Base-by-base conservation (phyloP, 768 basidiomycete genomes). In the Suillus alpinus region DNA sequence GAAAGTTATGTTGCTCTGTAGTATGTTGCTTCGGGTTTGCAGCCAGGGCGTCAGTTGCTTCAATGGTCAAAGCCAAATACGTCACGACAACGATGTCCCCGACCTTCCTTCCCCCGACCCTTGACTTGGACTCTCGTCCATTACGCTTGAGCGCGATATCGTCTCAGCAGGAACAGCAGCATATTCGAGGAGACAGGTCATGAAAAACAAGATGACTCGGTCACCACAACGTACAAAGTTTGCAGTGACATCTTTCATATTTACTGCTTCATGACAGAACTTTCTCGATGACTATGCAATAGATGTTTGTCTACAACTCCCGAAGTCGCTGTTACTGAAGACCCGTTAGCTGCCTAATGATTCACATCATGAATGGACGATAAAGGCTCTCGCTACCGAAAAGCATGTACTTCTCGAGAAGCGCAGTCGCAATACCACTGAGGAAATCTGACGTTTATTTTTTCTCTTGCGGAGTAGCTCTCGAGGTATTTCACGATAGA, bases 341-440 rank as follows among this genome's bases (percentile, higher is more conserved):
- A 9, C 9, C 9, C 23, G 4, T 37, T 37, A 82, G 82, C 75
- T 86, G 9, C 86, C 86, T 0, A 86, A 85, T 58, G 80, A 77
- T 14, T 72, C 86, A 37, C 85, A 87, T 63, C 83, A 80, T 58
- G 85, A 88, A 67, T 88, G 85, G 85, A 84, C 85, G 0, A 83
- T 83, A 79, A 84, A 83, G 64, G 82, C 85, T 9, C 79, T 88
- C 10, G 68, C 70, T 10, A 81, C 81, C 2, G 85, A 87, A 4
- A 87, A 88, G 68, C 86, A 87, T 62, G 85, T 87, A 32, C 74
- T 87, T 10, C 73, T 86, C 23, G 86, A 88, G 63, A 87, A 87
- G 64, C 86, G 85, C 50, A 78, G 72, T 43, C 73, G 77, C 23
- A 66, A 80, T 57, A 81, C 79, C 0, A 79, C 83, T 3, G 80